A percentile compares a stretch with the other conserved stretches of the same genome.
Evolutionary conservation across 768 basidiomycete genomes (phyloP).

Genomic region (Termitomyces heimii): DNA sequence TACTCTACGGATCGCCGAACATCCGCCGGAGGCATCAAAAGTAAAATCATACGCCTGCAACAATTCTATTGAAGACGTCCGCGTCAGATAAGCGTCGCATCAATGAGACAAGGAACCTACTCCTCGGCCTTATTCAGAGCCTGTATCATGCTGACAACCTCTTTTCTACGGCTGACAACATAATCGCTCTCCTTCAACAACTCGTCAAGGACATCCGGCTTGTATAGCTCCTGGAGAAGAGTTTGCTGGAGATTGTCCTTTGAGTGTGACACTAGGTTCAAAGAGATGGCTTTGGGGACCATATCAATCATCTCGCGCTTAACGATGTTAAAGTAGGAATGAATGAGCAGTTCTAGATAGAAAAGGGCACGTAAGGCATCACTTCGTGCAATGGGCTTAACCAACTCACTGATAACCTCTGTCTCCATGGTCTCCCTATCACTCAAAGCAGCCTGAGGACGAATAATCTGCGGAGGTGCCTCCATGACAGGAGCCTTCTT

Average conservation of each 20-base stretch:
- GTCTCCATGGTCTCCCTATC: slow-evolving; percentile 98
- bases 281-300: slow-evolving; percentile 93
- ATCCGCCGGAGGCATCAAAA: neutral
- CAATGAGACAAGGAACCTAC: slow-evolving; percentile 39
- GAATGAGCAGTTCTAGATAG: slow-evolving; percentile 79
- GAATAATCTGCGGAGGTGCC: slow-evolving; percentile 80
- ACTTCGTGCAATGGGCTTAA: neutral
- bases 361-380: neutral
- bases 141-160: slow-evolving; percentile 87
- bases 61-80: slow-evolving; percentile 36
- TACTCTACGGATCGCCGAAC: slow-evolving; percentile 7
- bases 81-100: slow-evolving; percentile 2
- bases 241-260: slow-evolving; percentile 95
- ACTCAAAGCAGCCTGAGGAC: slow-evolving; percentile 84
- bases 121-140: slow-evolving; percentile 97
- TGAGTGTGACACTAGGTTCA: slow-evolving; percentile 87
- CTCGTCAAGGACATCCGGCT: slow-evolving; percentile 92
- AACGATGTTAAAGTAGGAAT: slow-evolving; percentile 96
- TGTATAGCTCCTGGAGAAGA: slow-evolving; percentile 93
- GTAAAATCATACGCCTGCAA: slow-evolving; percentile 47
- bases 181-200: slow-evolving; percentile 92
- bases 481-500: slow-evolving; percentile 47
- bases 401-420: slow-evolving; percentile 85
- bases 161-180: slow-evolving; percentile 86
- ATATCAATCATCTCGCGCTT: slow-evolving; percentile 99